Conservation (phyloP, 176 grass and related monocot genomes). For the Aegilops sharonensis region DNA sequence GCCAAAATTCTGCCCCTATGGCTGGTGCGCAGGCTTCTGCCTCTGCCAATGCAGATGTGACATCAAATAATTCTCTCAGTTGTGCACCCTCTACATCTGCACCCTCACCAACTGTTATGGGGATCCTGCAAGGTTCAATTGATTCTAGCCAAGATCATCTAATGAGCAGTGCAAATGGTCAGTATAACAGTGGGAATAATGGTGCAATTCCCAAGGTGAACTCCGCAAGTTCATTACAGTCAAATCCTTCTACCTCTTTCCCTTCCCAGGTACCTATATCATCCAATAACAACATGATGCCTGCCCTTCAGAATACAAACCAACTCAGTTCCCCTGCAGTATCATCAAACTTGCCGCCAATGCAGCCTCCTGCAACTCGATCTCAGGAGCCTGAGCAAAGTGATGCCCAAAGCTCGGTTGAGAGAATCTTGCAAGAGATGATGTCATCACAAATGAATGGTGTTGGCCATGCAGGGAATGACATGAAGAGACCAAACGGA, state of each 20-base stretch:
- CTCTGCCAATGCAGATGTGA: conserved; percentile 43
- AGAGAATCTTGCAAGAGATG: conserved; percentile 84
- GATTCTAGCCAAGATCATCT: conserved; percentile 62
- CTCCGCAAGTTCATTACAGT: conserved; percentile 56
- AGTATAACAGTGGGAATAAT: conserved; percentile 39
- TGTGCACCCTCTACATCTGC: conserved; percentile 49
- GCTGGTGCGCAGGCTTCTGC: conserved; percentile 45
- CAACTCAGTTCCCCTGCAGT: conserved; percentile 47
- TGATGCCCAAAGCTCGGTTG: conserved; percentile 84
- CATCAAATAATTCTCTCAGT: conserved; percentile 46
- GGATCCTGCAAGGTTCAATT: conserved; percentile 59
- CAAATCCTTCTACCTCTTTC: conserved; percentile 52
- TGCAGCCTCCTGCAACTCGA: conserved; percentile 52
- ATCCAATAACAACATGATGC: conserved; percentile 58
- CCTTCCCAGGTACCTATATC: conserved; percentile 36
- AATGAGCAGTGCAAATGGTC: conserved; percentile 40
- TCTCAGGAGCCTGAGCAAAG: conserved; percentile 59
- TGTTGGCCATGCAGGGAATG: conserved; percentile 41
- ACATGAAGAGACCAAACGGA: conserved; percentile 64
- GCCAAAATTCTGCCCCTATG: conserved; percentile 56
- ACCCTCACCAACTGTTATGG: conserved; percentile 31
- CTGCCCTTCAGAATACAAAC: conserved; percentile 46
- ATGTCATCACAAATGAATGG: conserved; percentile 85
- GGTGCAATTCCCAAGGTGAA: conserved; percentile 50
- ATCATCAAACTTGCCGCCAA: conserved; percentile 46